phyloP scores from a whole-genome alignment of 352 stramenopile genomes.

The Phytophthora brassicae region DNA sequence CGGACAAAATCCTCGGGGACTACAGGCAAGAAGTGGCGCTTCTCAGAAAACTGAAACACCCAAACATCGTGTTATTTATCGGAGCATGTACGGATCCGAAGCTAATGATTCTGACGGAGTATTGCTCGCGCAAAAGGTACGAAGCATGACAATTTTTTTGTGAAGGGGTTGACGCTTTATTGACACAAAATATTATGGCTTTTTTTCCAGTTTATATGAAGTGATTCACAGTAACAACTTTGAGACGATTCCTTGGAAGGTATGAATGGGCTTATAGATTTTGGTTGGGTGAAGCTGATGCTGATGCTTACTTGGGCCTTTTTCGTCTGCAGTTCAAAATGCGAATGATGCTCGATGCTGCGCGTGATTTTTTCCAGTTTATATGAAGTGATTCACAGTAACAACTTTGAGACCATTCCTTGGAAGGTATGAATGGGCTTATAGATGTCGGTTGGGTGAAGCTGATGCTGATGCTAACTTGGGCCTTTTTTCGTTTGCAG shows the following conservation, averaged over 20 bases:
- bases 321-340: conserved; percentile 75
- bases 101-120: conserved; percentile 90
- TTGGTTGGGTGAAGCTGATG: not conserved
- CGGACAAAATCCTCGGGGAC: conserved; percentile 85
- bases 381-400: conserved; percentile 89
- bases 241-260: conserved; percentile 89
- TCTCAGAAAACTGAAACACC: conserved; percentile 86
- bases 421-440: conserved; percentile 66
- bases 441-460: not conserved
- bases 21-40: conserved; percentile 87
- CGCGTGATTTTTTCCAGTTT: conserved; percentile 67
- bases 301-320: conserved; percentile 4
- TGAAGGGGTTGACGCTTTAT: no score
- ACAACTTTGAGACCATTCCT: conserved; percentile 86
- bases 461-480: conserved; percentile 8
- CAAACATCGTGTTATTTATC: conserved; percentile 92
- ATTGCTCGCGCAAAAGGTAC: conserved; percentile 88
- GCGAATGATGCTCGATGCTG: conserved; percentile 89
- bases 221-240: conserved; percentile 90
- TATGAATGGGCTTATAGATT: conserved; percentile 16
- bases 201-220: conserved; percentile 71
- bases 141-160: not conserved
- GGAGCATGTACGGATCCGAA: conserved; percentile 88
- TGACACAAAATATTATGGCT: not conserved
- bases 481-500: conserved; percentile 30